A percentile compares a stretch with the other conserved stretches of the same genome.
Evolutionary conservation across 1,139 yeast genomes (phyloP).

Genomic region (Geotrichum carabidarum): DNA sequence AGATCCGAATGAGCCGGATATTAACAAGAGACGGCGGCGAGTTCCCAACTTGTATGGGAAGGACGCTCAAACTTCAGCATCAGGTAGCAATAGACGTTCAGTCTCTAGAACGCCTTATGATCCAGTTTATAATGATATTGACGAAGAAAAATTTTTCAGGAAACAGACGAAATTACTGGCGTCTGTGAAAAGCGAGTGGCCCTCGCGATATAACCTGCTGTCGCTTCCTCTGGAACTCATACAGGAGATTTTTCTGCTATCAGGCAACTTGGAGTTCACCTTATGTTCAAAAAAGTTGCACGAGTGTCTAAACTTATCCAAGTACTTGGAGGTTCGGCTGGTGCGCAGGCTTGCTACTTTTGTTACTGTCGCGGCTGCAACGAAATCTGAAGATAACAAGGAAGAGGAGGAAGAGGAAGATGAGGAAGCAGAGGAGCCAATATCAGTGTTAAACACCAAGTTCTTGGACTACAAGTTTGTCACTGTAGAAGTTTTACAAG

Average conservation of each 20-base stretch:
- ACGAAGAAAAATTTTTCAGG: no score
- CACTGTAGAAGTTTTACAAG: conserved; percentile 5
- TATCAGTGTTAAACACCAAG: conserved; percentile 13
- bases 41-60: background rate
- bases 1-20: background rate
- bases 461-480: conserved; percentile 13
- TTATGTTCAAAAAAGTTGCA: conserved; percentile 6
- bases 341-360: conserved; percentile 4
- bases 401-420: background rate
- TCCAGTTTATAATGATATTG: no score
- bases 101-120: no score
- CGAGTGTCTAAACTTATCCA: conserved; percentile 1
- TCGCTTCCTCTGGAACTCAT: conserved; percentile 10
- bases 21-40: background rate
- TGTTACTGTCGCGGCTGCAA: background rate
- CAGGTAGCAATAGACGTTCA: no score
- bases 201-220: background rate
- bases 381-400: background rate
- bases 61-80: background rate
- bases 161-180: no score
- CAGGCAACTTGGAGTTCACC: conserved; percentile 14
- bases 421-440: background rate
- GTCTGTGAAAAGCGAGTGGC: no score
- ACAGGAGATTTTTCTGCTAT: conserved; percentile 12
- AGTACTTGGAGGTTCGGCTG: conserved; percentile 7